These are phyloP conservation scores for Talaromyces pinophilus DNA, from an alignment of 2,329 filamentous ascomycete genomes.

Conservation along the genomic window DNA sequence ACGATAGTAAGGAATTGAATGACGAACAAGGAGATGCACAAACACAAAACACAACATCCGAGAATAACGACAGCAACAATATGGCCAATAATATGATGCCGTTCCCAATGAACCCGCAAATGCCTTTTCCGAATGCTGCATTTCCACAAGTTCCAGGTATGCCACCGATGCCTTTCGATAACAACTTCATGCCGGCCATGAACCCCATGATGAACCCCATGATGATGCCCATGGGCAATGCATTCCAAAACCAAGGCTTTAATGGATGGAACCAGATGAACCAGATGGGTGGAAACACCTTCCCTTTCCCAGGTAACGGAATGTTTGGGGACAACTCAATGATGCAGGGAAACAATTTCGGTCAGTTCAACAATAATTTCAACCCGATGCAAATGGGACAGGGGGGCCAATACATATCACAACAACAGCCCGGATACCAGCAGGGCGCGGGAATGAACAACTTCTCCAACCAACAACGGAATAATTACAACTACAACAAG, in stretches of 20 bases:
- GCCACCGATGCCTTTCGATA: constrained; percentile 37
- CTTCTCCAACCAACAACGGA: constrained; percentile 62
- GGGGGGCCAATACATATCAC: constrained; percentile 29
- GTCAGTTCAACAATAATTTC: constrained; percentile 32
- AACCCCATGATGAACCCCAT: constrained; percentile 45
- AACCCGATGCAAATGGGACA: constrained; percentile 43
- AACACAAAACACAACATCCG: neutral
- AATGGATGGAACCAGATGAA: constrained; percentile 49
- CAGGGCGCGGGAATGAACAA: constrained; percentile 39
- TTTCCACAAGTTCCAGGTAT: constrained; percentile 37
- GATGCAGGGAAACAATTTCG: constrained; percentile 34
- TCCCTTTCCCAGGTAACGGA: constrained; percentile 37
- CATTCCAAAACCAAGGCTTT: constrained; percentile 38
- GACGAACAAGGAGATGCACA: constrained; percentile 13
- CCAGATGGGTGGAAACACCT: constrained; percentile 50
- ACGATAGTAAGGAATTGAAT: constrained; percentile 33
- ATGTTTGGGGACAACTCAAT: constrained; percentile 40
- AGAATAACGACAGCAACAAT: constrained; percentile 26
- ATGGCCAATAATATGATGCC: constrained; percentile 25
- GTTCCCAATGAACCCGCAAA: constrained; percentile 37
- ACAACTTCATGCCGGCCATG: constrained; percentile 38
- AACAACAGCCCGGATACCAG: constrained; percentile 35
- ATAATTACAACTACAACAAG: constrained; percentile 44
- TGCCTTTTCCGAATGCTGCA: constrained; percentile 37
- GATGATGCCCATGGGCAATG: constrained; percentile 34